Conservation (phyloP, 805 yeast genomes). For the Starmerella khaoyaiensis region DNA sequence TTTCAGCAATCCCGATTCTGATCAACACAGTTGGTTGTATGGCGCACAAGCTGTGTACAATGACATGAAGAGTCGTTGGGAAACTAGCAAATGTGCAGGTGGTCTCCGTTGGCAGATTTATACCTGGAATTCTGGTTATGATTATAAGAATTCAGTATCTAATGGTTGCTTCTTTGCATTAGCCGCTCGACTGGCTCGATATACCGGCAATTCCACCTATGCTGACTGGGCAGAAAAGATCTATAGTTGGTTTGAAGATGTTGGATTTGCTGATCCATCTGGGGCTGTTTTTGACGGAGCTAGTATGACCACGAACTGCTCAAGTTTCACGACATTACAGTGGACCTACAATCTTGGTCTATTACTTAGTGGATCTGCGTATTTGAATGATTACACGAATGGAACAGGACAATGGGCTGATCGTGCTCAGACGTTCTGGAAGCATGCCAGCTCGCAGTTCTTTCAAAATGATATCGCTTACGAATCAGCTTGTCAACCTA, state of each 20-base stretch:
- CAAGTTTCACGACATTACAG: slow-evolving; percentile 39
- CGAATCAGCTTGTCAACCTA: slow-evolving; percentile 59
- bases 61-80: slow-evolving; percentile 77
- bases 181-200: slow-evolving; percentile 74
- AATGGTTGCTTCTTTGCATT: slow-evolving; percentile 71
- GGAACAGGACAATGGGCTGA: slow-evolving; percentile 45
- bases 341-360: slow-evolving; percentile 72
- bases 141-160: slow-evolving; percentile 78
- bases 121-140: slow-evolving; percentile 76
- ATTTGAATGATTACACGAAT: slow-evolving; percentile 47
- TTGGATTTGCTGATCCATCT: slow-evolving; percentile 31
- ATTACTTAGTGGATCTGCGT: slow-evolving; percentile 56
- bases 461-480: slow-evolving; percentile 48
- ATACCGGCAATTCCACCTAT: slow-evolving; percentile 57
- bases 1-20: slow-evolving; percentile 54
- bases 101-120: slow-evolving; percentile 90
- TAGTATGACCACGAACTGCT: slow-evolving; percentile 36
- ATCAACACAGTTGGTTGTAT: slow-evolving; percentile 58
- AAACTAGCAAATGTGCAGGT: slow-evolving; percentile 46
- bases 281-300: slow-evolving; percentile 61
- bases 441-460: slow-evolving; percentile 32
- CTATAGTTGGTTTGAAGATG: slow-evolving; percentile 60
- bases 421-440: slow-evolving; percentile 39
- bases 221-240: slow-evolving; percentile 58
- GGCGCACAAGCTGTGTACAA: slow-evolving; percentile 76